Conservation (phyloP, 441 rosid species). For the Hura crepitans region DNA sequence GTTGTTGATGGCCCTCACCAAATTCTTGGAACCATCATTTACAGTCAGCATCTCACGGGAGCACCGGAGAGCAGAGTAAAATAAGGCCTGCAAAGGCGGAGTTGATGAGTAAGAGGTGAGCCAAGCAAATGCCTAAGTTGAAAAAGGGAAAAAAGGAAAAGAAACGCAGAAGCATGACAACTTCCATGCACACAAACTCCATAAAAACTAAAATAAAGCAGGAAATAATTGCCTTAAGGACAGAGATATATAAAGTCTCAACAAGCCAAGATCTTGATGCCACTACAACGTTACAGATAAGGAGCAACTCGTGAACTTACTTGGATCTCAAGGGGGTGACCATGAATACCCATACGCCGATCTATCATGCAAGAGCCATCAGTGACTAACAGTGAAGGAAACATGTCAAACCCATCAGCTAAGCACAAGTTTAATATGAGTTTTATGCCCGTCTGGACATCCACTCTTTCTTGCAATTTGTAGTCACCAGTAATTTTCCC, state of each 20-base stretch:
- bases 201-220: too few species aligned
- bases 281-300: too few species aligned
- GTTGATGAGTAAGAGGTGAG: too few species aligned
- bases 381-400: constrained; percentile 83
- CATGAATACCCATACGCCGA: constrained; percentile 94
- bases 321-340: constrained; percentile 97
- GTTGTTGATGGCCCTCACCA: constrained; percentile 76
- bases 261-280: too few species aligned
- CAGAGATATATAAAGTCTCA: too few species aligned
- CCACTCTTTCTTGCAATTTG: constrained; percentile 78
- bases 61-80: constrained; percentile 78
- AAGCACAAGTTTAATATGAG: constrained; percentile 73
- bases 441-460: constrained; percentile 89
- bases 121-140: too few species aligned
- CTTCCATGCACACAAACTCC: too few species aligned
- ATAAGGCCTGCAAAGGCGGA: constrained; percentile 65
- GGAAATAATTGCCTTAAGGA: too few species aligned
- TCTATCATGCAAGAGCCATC: constrained; percentile 98
- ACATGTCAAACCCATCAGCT: constrained; percentile 90
- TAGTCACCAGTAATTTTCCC: constrained; percentile 86
- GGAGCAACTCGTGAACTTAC: constrained; percentile 44
- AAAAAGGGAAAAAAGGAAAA: too few species aligned
- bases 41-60: constrained; percentile 83
- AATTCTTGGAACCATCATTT: constrained; percentile 67
- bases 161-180: too few species aligned